Evolutionary conservation across 163 green algal species (phyloP).

Genomic region (Chlorella variabilis): DNA sequence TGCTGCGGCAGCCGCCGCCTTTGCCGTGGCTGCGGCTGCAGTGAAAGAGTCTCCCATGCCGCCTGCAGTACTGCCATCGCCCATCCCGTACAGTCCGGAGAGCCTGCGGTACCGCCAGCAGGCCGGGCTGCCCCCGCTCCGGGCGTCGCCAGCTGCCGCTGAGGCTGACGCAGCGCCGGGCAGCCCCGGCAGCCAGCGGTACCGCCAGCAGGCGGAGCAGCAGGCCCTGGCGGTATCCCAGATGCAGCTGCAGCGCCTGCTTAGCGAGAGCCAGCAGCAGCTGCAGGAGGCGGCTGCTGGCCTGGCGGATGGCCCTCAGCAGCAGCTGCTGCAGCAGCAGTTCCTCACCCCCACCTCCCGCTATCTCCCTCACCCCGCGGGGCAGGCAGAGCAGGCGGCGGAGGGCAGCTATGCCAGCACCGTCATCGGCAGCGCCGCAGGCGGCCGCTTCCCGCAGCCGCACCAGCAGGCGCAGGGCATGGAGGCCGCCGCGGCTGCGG

Average conservation of each 20-base stretch:
- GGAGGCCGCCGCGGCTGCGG: not conserved
- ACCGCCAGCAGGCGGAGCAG: not conserved
- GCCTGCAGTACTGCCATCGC: not conserved
- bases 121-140: not conserved
- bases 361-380: not conserved
- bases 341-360: constrained; percentile 14
- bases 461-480: not conserved
- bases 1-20: not conserved
- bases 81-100: constrained; percentile 15
- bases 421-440: not conserved
- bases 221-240: not conserved
- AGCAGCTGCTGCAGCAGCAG: not conserved
- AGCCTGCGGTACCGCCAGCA: constrained; percentile 8
- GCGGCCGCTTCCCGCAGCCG: not conserved
- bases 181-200: constrained; percentile 30
- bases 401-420: not conserved
- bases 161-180: not conserved
- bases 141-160: not conserved
- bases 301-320: not conserved
- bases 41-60: not conserved
- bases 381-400: not conserved
- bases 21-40: not conserved
- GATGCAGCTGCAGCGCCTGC: constrained; percentile 1
- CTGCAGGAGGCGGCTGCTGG: not conserved
- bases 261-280: constrained; percentile 16